Evolutionary conservation across 805 yeast genomes (phyloP).

Genomic region (Saturnispora sanitii): DNA sequence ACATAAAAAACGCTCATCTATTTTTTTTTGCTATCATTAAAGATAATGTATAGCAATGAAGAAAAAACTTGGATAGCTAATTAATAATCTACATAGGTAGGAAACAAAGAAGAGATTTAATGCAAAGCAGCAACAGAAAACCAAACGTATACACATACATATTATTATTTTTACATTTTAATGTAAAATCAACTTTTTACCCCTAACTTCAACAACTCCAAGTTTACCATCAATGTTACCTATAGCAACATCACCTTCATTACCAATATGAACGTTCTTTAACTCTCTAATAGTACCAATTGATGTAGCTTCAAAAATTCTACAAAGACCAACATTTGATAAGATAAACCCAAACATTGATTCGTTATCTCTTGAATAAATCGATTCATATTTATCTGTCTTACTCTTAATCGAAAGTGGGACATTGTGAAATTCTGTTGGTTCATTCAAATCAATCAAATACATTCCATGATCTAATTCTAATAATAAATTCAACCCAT

Average conservation of each 20-base stretch:
- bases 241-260: constrained; percentile 12
- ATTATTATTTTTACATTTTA: background rate
- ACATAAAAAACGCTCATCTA: too few relatives aligned
- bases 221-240: constrained; percentile 14
- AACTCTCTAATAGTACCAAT: constrained; percentile 17
- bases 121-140: background rate
- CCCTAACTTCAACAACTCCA: constrained; percentile 10
- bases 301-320: constrained; percentile 15
- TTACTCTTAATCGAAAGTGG: constrained; percentile 8
- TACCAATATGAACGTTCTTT: background rate
- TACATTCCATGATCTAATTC: constrained; percentile 16
- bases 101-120: background rate
- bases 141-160: too few relatives aligned
- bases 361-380: too few relatives aligned
- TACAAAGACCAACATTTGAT: background rate
- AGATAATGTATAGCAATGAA: too few relatives aligned
- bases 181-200: constrained; percentile 14
- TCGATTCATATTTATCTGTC: too few relatives aligned
- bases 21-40: too few relatives aligned
- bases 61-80: too few relatives aligned
- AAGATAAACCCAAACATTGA: too few relatives aligned
- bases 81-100: too few relatives aligned
- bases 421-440: constrained; percentile 16
- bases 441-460: constrained; percentile 15
- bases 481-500: constrained; percentile 16